Evolutionary conservation across 176 grass and related monocot species (phyloP).

Genomic region (Poa annua): DNA sequence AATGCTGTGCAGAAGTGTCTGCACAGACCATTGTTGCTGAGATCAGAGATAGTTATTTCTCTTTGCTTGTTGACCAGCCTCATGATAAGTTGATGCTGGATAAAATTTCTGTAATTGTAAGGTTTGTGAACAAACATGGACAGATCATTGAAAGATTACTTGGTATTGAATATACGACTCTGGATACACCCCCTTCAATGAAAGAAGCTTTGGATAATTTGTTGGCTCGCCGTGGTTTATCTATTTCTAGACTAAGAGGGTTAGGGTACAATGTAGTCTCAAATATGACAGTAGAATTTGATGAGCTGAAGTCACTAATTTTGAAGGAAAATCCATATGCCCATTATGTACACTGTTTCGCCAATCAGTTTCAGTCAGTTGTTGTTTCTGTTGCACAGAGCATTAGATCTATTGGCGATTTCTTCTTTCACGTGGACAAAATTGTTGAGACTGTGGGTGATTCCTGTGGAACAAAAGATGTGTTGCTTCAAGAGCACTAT

Average conservation of each 20-base stretch:
- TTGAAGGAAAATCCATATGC: conserved; percentile 6
- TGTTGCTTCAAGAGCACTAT: background rate
- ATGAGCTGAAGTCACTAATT: conserved; percentile 12
- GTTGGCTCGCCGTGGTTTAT: background rate
- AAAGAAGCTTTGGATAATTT: conserved; percentile 11
- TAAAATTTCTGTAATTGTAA: conserved; percentile 9
- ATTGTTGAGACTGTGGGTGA: background rate
- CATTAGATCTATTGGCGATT: background rate
- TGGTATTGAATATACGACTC: background rate
- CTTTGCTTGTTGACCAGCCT: background rate
- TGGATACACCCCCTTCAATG: background rate
- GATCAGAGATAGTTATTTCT: conserved; percentile 13
- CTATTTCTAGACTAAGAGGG: conserved; percentile 1
- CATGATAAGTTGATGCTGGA: conserved; percentile 6
- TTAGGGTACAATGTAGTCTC: background rate
- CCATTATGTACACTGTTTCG: conserved; percentile 8
- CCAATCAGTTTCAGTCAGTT: background rate
- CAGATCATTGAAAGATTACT: conserved; percentile 7
- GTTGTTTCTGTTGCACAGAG: background rate
- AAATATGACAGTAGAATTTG: conserved; percentile 14
- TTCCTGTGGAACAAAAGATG: background rate
- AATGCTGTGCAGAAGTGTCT: background rate
- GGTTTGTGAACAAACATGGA: background rate
- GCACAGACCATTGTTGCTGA: conserved; percentile 11
- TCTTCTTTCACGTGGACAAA: background rate